phyloP scores from a whole-genome alignment of 2,329 filamentous ascomycete species.

The Onygena corvina region DNA sequence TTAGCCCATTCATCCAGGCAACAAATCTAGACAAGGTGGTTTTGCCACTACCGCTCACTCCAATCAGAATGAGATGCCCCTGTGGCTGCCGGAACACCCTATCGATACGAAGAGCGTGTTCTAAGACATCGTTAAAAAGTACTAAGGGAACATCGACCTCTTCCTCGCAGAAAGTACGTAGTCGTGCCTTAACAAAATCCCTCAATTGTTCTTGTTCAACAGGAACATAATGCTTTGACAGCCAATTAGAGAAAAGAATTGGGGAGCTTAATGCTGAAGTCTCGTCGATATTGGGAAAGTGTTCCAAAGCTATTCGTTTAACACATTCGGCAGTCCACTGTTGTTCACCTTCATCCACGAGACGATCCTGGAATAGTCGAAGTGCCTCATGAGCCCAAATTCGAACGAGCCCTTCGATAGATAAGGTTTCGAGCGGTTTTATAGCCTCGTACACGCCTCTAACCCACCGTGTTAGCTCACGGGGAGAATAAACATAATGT shows the following conservation, averaged over 20 bases:
- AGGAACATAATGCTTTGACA: conserved; percentile 95
- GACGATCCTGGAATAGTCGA: conserved; percentile 89
- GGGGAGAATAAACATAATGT: conserved; percentile 97
- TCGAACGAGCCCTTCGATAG: conserved; percentile 80
- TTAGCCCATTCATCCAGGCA: conserved; percentile 99
- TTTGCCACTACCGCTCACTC: conserved; percentile 96
- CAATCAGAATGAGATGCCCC: conserved; percentile 94
- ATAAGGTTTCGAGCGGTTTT: conserved; percentile 73
- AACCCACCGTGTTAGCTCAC: conserved; percentile 95
- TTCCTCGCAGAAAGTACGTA: conserved; percentile 98
- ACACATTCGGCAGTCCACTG: conserved; percentile 90
- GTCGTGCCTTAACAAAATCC: conserved; percentile 91
- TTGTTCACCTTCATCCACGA: conserved; percentile 87
- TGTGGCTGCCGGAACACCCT: conserved; percentile 97
- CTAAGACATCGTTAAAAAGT: conserved; percentile 97
- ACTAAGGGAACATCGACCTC: conserved; percentile 97
- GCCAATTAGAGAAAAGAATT: conserved; percentile 97
- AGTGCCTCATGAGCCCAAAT: conserved; percentile 98
- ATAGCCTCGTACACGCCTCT: conserved; percentile 96
- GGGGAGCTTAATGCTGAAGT: conserved; percentile 78
- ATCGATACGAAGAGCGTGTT: conserved; percentile 96
- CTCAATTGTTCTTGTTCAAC: conserved; percentile 90
- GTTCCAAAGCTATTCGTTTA: conserved; percentile 70
- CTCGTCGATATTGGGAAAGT: conserved; percentile 93
- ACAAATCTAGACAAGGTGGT: conserved; percentile 96